Evolutionary conservation across 176 grass and related monocot genomes (phyloP).

Genomic region (Zoysia pacifica): DNA sequence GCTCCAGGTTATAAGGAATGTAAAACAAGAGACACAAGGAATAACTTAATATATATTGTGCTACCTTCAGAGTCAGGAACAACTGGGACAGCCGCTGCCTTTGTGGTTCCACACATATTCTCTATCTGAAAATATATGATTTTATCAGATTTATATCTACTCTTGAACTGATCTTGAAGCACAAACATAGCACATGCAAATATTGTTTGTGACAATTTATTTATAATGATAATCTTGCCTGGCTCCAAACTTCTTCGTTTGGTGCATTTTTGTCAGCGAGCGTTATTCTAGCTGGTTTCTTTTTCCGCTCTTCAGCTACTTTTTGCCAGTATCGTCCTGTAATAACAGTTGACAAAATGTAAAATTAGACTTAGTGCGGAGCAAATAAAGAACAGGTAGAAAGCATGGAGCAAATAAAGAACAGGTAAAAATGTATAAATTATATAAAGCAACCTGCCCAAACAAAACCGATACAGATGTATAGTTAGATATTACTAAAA

Average conservation of each 20-base stretch:
- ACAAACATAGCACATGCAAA: not conserved
- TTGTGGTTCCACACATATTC: constrained; percentile 76
- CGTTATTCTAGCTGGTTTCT: constrained; percentile 89
- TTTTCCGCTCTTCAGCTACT: constrained; percentile 81
- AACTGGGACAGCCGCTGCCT: constrained; percentile 77
- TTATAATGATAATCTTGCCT: constrained; percentile 52
- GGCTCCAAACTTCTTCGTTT: constrained; percentile 97
- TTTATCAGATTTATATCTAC: constrained; percentile 27
- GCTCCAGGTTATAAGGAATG: not conserved
- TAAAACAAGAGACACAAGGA: not conserved
- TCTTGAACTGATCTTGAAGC: constrained; percentile 19
- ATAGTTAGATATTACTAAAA: not conserved
- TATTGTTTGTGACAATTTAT: not conserved
- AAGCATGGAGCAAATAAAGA: not conserved
- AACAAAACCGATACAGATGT: not conserved
- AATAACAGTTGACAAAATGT: constrained; percentile 38
- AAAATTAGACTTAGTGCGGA: constrained; percentile 12
- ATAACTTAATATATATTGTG: constrained; percentile 26
- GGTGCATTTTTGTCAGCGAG: constrained; percentile 99
- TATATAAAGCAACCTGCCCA: not conserved
- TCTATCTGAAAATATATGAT: constrained; percentile 73
- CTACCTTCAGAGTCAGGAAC: constrained; percentile 96
- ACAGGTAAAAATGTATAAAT: constrained; percentile 1
- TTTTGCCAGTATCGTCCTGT: constrained; percentile 92
- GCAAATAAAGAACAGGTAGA: not conserved